These are phyloP conservation scores for Epichloe baconii DNA, from an alignment of 2,329 filamentous ascomycete species.

Conservation along the genomic window DNA sequence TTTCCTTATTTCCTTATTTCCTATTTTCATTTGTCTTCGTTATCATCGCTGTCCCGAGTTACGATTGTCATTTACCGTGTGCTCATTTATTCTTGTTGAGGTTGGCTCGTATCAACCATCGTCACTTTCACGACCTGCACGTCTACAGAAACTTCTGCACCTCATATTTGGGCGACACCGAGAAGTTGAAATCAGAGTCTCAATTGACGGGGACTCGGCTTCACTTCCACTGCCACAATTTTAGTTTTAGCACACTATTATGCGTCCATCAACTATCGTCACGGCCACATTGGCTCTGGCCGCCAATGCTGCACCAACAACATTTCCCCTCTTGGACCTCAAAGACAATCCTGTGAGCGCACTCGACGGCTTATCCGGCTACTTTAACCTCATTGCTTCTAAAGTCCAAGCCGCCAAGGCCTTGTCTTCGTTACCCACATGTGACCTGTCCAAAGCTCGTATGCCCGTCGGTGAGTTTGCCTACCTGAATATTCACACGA, in stretches of 20 bases:
- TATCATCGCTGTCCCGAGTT: neutral
- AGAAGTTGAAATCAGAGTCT: neutral
- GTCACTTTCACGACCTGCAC: neutral
- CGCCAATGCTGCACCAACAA: constrained; percentile 33
- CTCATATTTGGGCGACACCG: neutral
- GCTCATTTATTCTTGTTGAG: neutral
- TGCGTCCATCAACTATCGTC: constrained; percentile 37
- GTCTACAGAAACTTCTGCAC: neutral
- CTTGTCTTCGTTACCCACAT: constrained; percentile 29
- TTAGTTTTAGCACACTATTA: constrained; percentile 27
- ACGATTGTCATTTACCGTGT: neutral
- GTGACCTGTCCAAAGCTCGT: constrained; percentile 39
- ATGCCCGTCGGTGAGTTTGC: constrained; percentile 32
- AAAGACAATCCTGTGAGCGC: constrained; percentile 25
- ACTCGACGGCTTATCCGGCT: constrained; percentile 38
- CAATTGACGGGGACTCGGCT: neutral
- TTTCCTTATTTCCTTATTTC: constrained; percentile 7
- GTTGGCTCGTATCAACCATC: neutral
- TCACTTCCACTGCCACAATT: neutral
- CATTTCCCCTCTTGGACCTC: constrained; percentile 23
- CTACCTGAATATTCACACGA: too few relatives aligned
- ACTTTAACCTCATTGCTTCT: constrained; percentile 45
- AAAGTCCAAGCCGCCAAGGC: constrained; percentile 38
- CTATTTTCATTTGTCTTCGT: constrained; percentile 12
- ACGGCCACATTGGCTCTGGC: constrained; percentile 30